Conservation (phyloP, 176 grass and related monocot species). For the Eragrostis curvula region DNA sequence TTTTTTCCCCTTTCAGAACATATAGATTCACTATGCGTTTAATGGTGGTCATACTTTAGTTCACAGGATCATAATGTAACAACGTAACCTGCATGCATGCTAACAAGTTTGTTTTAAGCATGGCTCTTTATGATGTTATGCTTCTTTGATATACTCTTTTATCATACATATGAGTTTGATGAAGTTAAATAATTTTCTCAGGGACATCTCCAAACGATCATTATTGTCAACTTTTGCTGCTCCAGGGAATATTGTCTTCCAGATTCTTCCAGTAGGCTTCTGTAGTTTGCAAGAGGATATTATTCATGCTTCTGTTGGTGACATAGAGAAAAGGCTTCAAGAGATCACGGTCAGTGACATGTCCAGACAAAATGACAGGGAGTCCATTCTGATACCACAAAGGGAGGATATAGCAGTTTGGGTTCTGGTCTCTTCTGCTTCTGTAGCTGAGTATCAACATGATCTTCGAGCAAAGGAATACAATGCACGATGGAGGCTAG, state of each 20-base stretch:
- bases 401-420: constrained; percentile 78
- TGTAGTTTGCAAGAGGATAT: constrained; percentile 62
- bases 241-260: constrained; percentile 63
- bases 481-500: constrained; percentile 72
- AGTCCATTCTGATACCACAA: constrained; percentile 38
- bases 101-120: constrained; percentile 17
- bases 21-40: neutral
- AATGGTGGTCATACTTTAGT: neutral
- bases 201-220: constrained; percentile 57
- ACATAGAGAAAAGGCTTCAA: constrained; percentile 47
- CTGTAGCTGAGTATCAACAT: constrained; percentile 65
- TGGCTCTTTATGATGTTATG: constrained; percentile 10
- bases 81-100: constrained; percentile 22
- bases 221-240: constrained; percentile 49
- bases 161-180: constrained; percentile 9
- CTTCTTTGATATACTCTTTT: constrained; percentile 27
- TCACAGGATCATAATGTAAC: neutral
- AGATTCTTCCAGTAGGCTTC: constrained; percentile 73
- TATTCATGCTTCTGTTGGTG: constrained; percentile 47
- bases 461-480: constrained; percentile 54
- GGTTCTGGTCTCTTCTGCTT: constrained; percentile 78
- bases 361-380: constrained; percentile 28
- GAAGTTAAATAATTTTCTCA: constrained; percentile 35
- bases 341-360: constrained; percentile 36
- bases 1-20: neutral